Base-by-base conservation (phyloP, 495 filamentous ascomycete genomes). In the Annulohypoxylon moriforme region DNA sequence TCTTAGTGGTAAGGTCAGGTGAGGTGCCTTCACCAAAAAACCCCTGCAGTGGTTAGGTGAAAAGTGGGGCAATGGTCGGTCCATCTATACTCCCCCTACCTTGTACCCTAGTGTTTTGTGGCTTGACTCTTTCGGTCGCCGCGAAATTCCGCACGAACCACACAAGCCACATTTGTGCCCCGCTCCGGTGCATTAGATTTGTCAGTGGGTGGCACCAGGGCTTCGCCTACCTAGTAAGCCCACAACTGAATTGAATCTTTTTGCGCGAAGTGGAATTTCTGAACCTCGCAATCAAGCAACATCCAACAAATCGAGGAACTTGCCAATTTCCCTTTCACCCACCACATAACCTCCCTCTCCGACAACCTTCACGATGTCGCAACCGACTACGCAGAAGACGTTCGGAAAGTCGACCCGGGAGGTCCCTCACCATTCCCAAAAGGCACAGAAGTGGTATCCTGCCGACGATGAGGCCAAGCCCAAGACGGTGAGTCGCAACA, bases 361-460 rank as follows among this genome's bases (percentile, higher is more conserved):
- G 72, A 76, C 73, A 73, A 76, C 74, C 78, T 78, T 80, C 84
- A 87, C 80, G 66, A 93, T 92, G 90, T 92, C 90, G 89, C 86
- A 86, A 76, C 81, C 85, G 75, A 81, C 76, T 76, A 84, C 90
- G 85, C 93, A 92, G 85, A 97, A 97, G 92, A 93, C 90, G 86
- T 97, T 97, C 89, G 94, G 93, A 86, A 97, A 97, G 90, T 92
- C 93, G 85, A 92, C 93, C 85, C 91, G 96, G 86, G 87, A 90
- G 82, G 89, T 99, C 81, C 93, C 93, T 78, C 86, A 89, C 81
- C 83, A 87, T 79, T 86, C 89, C 77, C 89, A 96, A 84, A 97
- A 96, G 92, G 96, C 95, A 79, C 89, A 91, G 89, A 99, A 98
- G 87, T 99, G 95, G 93, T 99, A 99, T 85, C 96, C 96, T 82